Conservation (phyloP, 169 alveolate species). For the Blepharisma undulans region DNA sequence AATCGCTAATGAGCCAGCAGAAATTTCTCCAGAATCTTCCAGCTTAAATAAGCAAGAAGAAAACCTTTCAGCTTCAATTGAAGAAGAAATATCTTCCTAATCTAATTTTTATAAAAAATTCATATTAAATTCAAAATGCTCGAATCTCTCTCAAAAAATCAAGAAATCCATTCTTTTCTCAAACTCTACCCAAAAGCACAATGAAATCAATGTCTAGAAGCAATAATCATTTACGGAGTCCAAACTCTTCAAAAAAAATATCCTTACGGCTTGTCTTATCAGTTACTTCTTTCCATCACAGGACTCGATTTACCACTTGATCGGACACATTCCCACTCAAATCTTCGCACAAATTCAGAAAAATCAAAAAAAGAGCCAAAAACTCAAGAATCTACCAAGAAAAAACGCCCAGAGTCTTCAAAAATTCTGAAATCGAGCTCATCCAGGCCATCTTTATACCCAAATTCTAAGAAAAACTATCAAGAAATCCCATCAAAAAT, state of each 20-base stretch:
- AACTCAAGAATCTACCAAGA: background rate
- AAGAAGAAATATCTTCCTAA: background rate
- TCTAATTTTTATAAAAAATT: no score
- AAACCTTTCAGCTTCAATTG: background rate
- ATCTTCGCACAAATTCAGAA: background rate
- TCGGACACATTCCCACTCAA: background rate
- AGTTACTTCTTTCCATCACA: background rate
- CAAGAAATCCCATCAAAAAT: background rate
- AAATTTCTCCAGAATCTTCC: background rate
- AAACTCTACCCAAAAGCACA: background rate
- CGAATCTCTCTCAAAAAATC: background rate
- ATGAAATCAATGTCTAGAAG: background rate
- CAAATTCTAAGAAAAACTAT: background rate
- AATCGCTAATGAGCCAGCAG: background rate
- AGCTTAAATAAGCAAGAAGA: background rate
- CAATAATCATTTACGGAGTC: background rate
- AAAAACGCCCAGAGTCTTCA: background rate
- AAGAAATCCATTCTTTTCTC: background rate
- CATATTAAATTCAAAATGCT: background rate
- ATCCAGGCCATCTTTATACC: background rate
- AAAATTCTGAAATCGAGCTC: background rate
- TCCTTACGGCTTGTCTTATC: constrained; percentile 11
- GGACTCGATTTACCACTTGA: background rate
- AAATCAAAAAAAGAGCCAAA: background rate
- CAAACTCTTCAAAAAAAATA: background rate